Base-by-base conservation (phyloP, 306 rosid genomes). In the Castanea mollissima region DNA sequence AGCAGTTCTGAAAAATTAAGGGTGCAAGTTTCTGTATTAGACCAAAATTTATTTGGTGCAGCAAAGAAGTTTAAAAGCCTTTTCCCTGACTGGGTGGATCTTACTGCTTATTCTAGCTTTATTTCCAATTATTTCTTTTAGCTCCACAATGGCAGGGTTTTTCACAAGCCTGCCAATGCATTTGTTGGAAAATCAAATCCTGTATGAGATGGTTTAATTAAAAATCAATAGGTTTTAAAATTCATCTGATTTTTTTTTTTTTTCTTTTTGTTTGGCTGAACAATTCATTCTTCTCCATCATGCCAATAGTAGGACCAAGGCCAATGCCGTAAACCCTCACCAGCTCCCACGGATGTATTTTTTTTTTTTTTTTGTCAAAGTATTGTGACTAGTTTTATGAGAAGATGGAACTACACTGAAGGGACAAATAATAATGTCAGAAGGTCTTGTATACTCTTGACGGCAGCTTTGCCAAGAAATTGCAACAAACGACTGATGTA, bases 11-110 rank as follows among this genome's bases (percentile, higher is more conserved):
- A 90, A 80, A 89, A 82, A 55, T 87, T 95, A 75, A 91, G 89
- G 76, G 94, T 95, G 76, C 91, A 95, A 54, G 87, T 93, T 6
- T 87, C 94, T 14, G 99, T 95, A n/a, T 51, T 95, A 74, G 98
- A 93, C 80, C 99, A 95, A 69, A 86, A 85, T 71, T 76, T 95
- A 83, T 86, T 86, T 41, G 89, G 55, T 62, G 84, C 88, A 71
- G 88, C 89, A 55, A 90, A 88, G 89, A 89, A 84, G 86, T 83
- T 95, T 87, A 91, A 87, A 83, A 76, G 88, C 72, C 92, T 93
- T 73, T 88, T 95, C 81, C 99, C 99, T 1, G 85, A 85, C 21
- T 93, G 99, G 99, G 91, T 93, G 18, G 99, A 95, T 81, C 91
- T 91, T 5, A 12, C 21, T 83, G 86, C 97, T 4, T 88, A 91